Evolutionary conservation across 2,329 filamentous ascomycete species (phyloP).

Genomic region (Basipetospora chlamydospora): DNA sequence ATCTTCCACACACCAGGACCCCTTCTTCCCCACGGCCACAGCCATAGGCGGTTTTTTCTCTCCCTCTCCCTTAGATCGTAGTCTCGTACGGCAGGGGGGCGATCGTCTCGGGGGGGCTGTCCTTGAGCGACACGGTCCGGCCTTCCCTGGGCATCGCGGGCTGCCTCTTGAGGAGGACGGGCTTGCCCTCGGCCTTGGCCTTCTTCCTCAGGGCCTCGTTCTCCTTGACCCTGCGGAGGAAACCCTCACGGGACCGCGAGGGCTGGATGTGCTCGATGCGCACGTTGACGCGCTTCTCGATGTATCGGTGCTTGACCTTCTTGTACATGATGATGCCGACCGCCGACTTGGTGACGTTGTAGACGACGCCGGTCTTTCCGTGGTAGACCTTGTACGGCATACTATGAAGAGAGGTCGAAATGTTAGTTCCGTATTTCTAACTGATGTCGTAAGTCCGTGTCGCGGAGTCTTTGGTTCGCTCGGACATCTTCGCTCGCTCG

Average conservation of each 20-base stretch:
- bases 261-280: constrained; percentile 92
- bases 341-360: constrained; percentile 97
- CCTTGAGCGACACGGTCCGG: constrained; percentile 63
- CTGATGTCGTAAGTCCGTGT: not conserved
- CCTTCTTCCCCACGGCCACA: not conserved
- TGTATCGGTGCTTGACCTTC: constrained; percentile 97
- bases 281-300: constrained; percentile 99
- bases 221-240: constrained; percentile 89
- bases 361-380: constrained; percentile 95
- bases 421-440: not conserved
- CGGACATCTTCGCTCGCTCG: too few relatives aligned
- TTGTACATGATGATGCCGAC: constrained; percentile 99
- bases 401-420: constrained; percentile 30
- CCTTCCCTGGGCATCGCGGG: constrained; percentile 67
- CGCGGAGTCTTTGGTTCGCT: too few relatives aligned
- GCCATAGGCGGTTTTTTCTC: not conserved
- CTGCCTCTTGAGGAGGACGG: constrained; percentile 86
- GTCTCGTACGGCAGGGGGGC: constrained; percentile 93
- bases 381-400: constrained; percentile 99
- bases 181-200: constrained; percentile 79
- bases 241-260: constrained; percentile 92
- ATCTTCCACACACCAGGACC: not conserved
- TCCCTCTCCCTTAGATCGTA: constrained; percentile 61
- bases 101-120: constrained; percentile 82
- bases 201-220: constrained; percentile 87